These are phyloP conservation scores for Candida sonorensis DNA, from an alignment of 805 yeast genomes.

Conservation along the genomic window DNA sequence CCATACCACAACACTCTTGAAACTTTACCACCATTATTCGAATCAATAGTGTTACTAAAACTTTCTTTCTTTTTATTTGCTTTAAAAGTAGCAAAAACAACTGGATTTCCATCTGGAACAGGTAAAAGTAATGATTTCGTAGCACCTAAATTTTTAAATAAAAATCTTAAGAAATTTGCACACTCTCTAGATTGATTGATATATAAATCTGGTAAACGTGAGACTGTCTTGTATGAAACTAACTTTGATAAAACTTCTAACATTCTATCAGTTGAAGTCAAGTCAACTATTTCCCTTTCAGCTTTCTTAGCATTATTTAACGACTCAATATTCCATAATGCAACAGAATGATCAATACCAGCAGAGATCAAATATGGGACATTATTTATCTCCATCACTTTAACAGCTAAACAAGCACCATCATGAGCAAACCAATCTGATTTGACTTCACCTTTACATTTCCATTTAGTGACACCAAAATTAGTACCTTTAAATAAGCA, in stretches of 20 bases:
- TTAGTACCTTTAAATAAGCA: constrained; percentile 60
- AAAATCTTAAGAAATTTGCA: constrained; percentile 62
- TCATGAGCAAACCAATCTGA: constrained; percentile 46
- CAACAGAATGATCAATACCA: constrained; percentile 60
- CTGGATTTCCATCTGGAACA: constrained; percentile 74
- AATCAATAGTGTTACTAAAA: no score
- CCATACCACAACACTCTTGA: constrained; percentile 80
- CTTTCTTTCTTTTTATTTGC: no score
- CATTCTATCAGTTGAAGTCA: constrained; percentile 42
- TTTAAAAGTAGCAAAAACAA: constrained; percentile 68
- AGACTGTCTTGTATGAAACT: constrained; percentile 70
- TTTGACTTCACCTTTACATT: constrained; percentile 37
- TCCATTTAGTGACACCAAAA: constrained; percentile 44
- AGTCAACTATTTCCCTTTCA: constrained; percentile 4
- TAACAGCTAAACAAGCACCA: constrained; percentile 53
- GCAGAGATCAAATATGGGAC: constrained; percentile 55
- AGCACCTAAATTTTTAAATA: constrained; percentile 67
- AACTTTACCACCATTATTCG: constrained; percentile 1
- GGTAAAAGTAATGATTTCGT: constrained; percentile 60
- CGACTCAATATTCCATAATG: constrained; percentile 58
- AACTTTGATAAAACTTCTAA: constrained; percentile 53
- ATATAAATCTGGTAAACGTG: constrained; percentile 59
- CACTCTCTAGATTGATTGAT: constrained; percentile 81
- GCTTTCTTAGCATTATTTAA: constrained; percentile 9
- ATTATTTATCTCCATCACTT: constrained; percentile 34